Base-by-base conservation (phyloP, 1,284 basidiomycete species). In the Sporisorium iseilematis-ciliati region DNA sequence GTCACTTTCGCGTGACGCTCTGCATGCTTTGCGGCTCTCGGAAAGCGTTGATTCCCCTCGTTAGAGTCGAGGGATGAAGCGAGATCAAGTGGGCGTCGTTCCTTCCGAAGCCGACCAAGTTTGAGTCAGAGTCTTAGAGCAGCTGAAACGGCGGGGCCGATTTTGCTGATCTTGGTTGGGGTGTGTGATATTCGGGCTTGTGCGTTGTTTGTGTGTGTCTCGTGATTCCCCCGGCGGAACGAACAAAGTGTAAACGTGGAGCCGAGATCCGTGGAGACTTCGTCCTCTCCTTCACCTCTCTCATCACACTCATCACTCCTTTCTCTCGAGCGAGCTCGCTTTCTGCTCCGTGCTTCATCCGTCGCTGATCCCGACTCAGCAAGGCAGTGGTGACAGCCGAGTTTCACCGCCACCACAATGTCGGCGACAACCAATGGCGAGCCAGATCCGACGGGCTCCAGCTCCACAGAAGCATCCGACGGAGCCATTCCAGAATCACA, bases 401-500 rank as follows among this genome's bases (percentile, higher is more conserved):
- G 23, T 29, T 48, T 35, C 35, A 35, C 48, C 33, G 16, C 18
- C 43, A 35, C 51, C 23, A 65, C 51, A n/a, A 65, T 65, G 68
- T 71, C 68, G 68, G 31, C 40, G 14, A 35, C 58, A 41, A 40
- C 55, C 45, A 56, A 54, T 40, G 45, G 58, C 23, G 58, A 71
- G 54, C 55, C 63, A 29, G 26, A 46, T 35, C 55, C 49, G 31
- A 29, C 52, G 10, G 51, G 54, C 12, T 45, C 29, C 48, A 29
- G 26, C 51, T 43, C 55, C 33, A 18, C 64, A 20, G 52, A 43
- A 14, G 33, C 40, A 6, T 23, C 57, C 38, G 58, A 60, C 29
- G 38, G 45, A 31, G 20, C 48, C 45, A 42, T 65, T 0, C 42
- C 66, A 40, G 69, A 76, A 20, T 65, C 73, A 14, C 62, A 71